Evolutionary conservation across 2,329 filamentous ascomycete genomes (phyloP).

Genomic region (Epicoccum nigrum): DNA sequence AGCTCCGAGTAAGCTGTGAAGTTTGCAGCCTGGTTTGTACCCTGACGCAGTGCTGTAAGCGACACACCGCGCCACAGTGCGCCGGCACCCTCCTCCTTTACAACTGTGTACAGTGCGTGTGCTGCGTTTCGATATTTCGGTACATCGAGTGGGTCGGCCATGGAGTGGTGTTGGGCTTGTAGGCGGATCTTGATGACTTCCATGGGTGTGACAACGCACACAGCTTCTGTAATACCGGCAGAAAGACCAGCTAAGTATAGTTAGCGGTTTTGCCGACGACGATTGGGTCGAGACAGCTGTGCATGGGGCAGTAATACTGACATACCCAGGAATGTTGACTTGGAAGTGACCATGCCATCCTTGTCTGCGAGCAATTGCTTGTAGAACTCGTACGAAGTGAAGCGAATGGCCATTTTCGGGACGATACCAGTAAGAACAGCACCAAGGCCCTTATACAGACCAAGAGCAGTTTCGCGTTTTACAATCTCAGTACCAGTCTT

Average conservation of each 20-base stretch:
- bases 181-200: slow-evolving; percentile 99
- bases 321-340: slow-evolving; percentile 72
- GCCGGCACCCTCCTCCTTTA: slow-evolving; percentile 86
- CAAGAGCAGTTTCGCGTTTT: slow-evolving; percentile 85
- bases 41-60: slow-evolving; percentile 90
- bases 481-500: slow-evolving; percentile 86
- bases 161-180: slow-evolving; percentile 96
- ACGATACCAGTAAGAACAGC: slow-evolving; percentile 95
- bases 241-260: slow-evolving; percentile 73
- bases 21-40: slow-evolving; percentile 93
- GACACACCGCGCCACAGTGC: slow-evolving; percentile 93
- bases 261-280: slow-evolving; percentile 18
- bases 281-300: not conserved
- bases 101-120: slow-evolving; percentile 80
- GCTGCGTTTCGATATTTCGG: slow-evolving; percentile 98
- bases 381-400: slow-evolving; percentile 96
- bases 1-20: slow-evolving; percentile 98
- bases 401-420: slow-evolving; percentile 99
- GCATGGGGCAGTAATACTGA: not conserved
- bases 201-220: slow-evolving; percentile 96
- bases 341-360: slow-evolving; percentile 70
- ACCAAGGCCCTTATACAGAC: slow-evolving; percentile 96
- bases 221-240: slow-evolving; percentile 94
- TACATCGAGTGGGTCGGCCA: slow-evolving; percentile 94
- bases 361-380: slow-evolving; percentile 80